Evolutionary conservation across 345 rosid species (phyloP).

Genomic region (Lepidium africanum): DNA sequence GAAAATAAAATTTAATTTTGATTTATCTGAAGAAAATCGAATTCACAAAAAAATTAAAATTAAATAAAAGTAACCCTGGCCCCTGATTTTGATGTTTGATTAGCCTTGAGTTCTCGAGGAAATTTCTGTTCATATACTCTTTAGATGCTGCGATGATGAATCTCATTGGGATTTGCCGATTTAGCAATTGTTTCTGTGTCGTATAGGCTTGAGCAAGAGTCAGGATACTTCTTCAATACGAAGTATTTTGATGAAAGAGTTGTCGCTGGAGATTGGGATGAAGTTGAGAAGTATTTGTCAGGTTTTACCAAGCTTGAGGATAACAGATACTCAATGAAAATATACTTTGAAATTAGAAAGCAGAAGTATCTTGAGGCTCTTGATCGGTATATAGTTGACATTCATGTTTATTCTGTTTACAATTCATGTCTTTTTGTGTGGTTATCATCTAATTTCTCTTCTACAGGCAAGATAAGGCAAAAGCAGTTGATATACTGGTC

Average conservation of each 20-base stretch:
- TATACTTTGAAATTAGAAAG: constrained; percentile 85
- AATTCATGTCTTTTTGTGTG: not conserved
- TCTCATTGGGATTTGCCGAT: not conserved
- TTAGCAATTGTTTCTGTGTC: not conserved
- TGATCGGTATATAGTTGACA: constrained; percentile 41
- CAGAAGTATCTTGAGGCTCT: constrained; percentile 88
- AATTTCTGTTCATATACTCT: not conserved
- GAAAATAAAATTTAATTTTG: not conserved
- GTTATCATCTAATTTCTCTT: constrained; percentile 5
- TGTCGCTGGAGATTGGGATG: constrained; percentile 82
- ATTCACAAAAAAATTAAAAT: not conserved
- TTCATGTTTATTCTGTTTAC: not conserved
- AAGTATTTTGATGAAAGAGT: constrained; percentile 73
- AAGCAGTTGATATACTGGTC: constrained; percentile 76
- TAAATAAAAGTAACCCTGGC: too few relatives aligned
- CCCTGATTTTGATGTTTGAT: not conserved
- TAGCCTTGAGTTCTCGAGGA: not conserved
- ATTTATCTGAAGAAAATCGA: not conserved
- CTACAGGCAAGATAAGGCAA: constrained; percentile 63
- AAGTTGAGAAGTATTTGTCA: constrained; percentile 67
- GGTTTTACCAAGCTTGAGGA: constrained; percentile 86
- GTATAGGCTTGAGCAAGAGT: constrained; percentile 71
- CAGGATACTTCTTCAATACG: constrained; percentile 74
- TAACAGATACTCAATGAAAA: constrained; percentile 77
- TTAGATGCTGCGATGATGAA: not conserved